Evolutionary conservation across 1,284 basidiomycete genomes (phyloP).

Genomic region (Inonotus hispidus): DNA sequence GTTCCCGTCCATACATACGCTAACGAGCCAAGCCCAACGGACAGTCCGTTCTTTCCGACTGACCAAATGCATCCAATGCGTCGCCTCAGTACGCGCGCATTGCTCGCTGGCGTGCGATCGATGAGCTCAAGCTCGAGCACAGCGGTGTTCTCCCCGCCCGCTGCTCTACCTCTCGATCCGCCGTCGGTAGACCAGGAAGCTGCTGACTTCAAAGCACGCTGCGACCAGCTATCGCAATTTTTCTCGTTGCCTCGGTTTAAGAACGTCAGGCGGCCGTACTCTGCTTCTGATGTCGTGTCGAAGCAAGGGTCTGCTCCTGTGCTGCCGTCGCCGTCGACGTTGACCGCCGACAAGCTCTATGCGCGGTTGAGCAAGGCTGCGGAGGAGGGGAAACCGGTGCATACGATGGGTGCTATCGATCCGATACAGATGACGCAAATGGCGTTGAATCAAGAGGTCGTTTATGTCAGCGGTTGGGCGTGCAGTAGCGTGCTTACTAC

Average conservation of each 20-base stretch:
- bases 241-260: conserved; percentile 74
- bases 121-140: conserved; percentile 19
- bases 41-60: neutral
- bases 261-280: conserved; percentile 72
- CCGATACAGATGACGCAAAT: conserved; percentile 97
- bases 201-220: conserved; percentile 58
- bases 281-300: conserved; percentile 71
- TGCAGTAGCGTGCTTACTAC: conserved; percentile 86
- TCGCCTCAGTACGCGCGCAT: conserved; percentile 1
- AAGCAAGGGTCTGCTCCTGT: conserved; percentile 88
- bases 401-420: conserved; percentile 87
- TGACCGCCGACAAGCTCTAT: conserved; percentile 82
- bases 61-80: conserved; percentile 10
- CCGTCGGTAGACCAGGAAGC: conserved; percentile 63
- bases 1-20: neutral
- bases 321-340: conserved; percentile 68
- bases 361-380: conserved; percentile 59
- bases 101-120: conserved; percentile 5
- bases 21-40: neutral
- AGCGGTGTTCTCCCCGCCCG: conserved; percentile 6
- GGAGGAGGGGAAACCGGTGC: conserved; percentile 63
- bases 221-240: conserved; percentile 64
- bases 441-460: conserved; percentile 90
- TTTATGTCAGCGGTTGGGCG: conserved; percentile 96
- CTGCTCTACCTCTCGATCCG: conserved; percentile 51